Evolutionary conservation across 345 rosid species (phyloP).

Genomic region (Arabidopsis arenosa): DNA sequence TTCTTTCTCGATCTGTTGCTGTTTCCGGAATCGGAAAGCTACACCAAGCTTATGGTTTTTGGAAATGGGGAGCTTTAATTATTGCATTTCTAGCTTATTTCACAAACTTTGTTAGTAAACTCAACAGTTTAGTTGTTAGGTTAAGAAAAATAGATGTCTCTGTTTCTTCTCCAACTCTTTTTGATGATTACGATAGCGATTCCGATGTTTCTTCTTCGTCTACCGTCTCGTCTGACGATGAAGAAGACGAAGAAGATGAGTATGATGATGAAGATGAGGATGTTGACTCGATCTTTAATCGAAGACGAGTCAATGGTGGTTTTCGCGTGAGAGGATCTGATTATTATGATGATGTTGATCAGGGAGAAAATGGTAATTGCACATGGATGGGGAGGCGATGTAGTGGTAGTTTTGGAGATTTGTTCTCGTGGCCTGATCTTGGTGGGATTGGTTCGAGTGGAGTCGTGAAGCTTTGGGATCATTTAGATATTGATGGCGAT

Average conservation of each 20-base stretch:
- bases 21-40: conserved; percentile 50
- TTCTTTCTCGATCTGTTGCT: conserved; percentile 49
- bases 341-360: background rate
- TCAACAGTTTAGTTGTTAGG: conserved; percentile 58
- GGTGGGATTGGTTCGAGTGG: conserved; percentile 45
- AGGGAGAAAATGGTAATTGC: conserved; percentile 7
- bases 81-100: conserved; percentile 75
- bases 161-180: conserved; percentile 23
- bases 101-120: conserved; percentile 51
- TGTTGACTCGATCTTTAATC: conserved; percentile 24
- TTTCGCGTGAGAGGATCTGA: conserved; percentile 57
- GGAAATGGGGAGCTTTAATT: conserved; percentile 86
- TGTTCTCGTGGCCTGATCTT: conserved; percentile 51
- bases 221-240: conserved; percentile 42
- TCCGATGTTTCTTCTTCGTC: conserved; percentile 49
- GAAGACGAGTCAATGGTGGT: conserved; percentile 46
- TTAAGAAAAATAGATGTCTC: conserved; percentile 43
- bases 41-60: conserved; percentile 54
- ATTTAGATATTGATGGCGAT: conserved; percentile 43
- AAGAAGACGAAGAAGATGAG: conserved; percentile 18
- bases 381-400: conserved; percentile 27
- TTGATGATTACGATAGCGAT: conserved; percentile 53
- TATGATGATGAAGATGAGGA: conserved; percentile 41
- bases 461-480: conserved; percentile 47
- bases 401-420: conserved; percentile 55